phyloP scores from a whole-genome alignment of 257 asterid species.

The Solanum etuberosum region DNA sequence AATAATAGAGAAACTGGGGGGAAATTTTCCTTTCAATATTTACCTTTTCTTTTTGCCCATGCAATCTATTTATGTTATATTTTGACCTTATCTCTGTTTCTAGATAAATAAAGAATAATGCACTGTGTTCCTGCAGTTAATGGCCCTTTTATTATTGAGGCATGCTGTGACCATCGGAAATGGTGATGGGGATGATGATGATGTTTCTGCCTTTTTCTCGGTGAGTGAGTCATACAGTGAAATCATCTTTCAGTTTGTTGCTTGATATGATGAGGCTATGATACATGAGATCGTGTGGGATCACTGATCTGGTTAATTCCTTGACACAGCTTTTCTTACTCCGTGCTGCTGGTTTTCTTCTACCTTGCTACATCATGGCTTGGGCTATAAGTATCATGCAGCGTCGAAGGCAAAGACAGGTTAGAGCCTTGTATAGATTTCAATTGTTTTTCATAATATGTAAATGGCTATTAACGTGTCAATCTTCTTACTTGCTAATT shows the following conservation, averaged over 20 bases:
- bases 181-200: constrained; percentile 34
- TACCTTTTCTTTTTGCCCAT: neutral
- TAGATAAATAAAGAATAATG: neutral
- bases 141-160: constrained; percentile 44
- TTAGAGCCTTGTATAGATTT: constrained; percentile 1
- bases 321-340: constrained; percentile 35
- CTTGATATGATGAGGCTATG: neutral
- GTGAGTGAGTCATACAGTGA: constrained; percentile 13
- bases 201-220: constrained; percentile 32
- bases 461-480: neutral
- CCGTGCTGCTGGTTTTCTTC: constrained; percentile 40
- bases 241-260: neutral
- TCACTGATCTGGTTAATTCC: neutral
- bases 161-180: constrained; percentile 34
- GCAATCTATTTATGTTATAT: neutral
- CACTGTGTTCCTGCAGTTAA: constrained; percentile 14
- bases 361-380: constrained; percentile 41
- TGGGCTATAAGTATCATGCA: constrained; percentile 41
- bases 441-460: neutral
- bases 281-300: neutral
- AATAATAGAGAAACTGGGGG: neutral
- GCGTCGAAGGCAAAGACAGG: constrained; percentile 48
- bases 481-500: neutral
- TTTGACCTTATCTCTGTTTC: neutral
- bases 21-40: neutral